Base-by-base conservation (phyloP, 1,284 basidiomycete species). In the Apiotrichum gracile region DNA sequence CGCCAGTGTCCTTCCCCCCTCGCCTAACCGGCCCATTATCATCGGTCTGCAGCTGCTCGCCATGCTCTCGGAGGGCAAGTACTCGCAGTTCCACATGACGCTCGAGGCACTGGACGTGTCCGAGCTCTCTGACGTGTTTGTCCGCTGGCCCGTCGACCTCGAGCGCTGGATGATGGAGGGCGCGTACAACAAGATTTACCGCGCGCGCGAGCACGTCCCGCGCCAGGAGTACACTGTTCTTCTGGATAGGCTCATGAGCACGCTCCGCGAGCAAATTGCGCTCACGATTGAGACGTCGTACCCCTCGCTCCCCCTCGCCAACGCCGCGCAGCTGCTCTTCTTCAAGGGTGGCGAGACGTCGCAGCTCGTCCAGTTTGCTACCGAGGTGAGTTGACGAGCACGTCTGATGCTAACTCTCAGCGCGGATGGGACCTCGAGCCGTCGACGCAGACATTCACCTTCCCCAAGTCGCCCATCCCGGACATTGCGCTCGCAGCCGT, bases 91-190 rank as follows among this genome's bases (percentile, higher is more conserved):
- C 79, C 96, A 99, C 74, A 96, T 91, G n/a, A 86, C 90, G n/a
- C 83, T 99, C 54, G 96, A 99, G 74, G 88, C 89, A n/a, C 82
- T 98, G 21, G 65, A 69, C 46, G 58, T 65, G 26, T 81, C 83
- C 41, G 83, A 88, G 59, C 77, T 83, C 34, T 80, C 83, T 27
- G 90, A 90, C 71, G 83, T 84, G 17, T 92, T 82, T 71, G 86
- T 93, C 63, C 82, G 82, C 54, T 88, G 91, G 71, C 88, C 89
- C 2, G 85, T 92, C 53, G 90, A 91, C 70, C 81, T 92, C 54
- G 96, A 99, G 74, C 81, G 90, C 47, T 97, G 93, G 90, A 81
- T 98, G 55, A 98, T 99, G 94, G 96, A 98, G 73, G 94, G 94
- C 34, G 88, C 87, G 67, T 99, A 98, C 74, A 91, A 89, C 74